A percentile compares a stretch with the other conserved stretches of the same genome.
These are phyloP conservation scores for Candida nitratophila DNA, from an alignment of 805 yeast species.

Conservation along the genomic window DNA sequence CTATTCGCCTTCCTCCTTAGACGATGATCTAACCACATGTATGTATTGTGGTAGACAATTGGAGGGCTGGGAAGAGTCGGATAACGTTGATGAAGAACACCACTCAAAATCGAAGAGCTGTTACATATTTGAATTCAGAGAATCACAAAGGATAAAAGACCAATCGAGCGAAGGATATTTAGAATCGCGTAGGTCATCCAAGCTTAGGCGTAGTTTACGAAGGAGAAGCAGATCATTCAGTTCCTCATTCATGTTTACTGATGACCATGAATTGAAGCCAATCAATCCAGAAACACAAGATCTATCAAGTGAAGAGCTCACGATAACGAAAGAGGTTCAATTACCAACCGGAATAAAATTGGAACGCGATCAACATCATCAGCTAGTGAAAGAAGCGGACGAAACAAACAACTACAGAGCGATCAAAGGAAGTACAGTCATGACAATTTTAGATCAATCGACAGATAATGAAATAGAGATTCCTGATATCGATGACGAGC, in stretches of 20 bases:
- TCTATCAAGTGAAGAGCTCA: not conserved
- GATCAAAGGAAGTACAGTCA: too few relatives aligned
- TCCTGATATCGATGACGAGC: not conserved
- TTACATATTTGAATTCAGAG: constrained; percentile 25
- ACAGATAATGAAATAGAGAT: not conserved
- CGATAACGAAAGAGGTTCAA: not conserved
- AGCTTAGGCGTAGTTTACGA: not conserved
- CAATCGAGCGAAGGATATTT: not conserved
- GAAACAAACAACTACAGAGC: too few relatives aligned
- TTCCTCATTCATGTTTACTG: not conserved
- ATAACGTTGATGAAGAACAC: constrained; percentile 60
- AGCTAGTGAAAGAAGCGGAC: not conserved
- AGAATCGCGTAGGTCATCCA: not conserved
- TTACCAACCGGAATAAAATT: not conserved
- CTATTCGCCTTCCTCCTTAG: constrained; percentile 39
- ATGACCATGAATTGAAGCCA: not conserved
- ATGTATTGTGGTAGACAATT: constrained; percentile 54
- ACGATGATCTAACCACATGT: constrained; percentile 54
- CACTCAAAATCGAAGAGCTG: constrained; percentile 34
- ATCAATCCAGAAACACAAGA: not conserved
- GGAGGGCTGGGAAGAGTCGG: constrained; percentile 68
- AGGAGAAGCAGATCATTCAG: constrained; percentile 1
- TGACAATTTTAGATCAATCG: not conserved
- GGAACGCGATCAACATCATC: not conserved
- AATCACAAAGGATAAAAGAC: not conserved